phyloP scores from a whole-genome alignment of 331 rosid species.

The Cydonia oblonga region DNA sequence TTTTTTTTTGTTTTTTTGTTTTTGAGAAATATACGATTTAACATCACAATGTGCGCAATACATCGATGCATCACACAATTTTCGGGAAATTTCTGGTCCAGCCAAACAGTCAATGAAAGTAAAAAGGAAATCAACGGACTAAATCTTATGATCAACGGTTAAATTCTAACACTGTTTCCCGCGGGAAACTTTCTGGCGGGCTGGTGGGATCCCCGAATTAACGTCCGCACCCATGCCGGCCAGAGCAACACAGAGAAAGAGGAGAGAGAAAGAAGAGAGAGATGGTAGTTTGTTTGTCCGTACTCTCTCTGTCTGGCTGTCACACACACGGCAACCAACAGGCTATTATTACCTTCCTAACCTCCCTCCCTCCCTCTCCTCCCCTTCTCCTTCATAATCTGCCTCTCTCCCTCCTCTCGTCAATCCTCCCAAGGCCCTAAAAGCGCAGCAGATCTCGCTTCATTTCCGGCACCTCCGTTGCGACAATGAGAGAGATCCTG shows the following conservation, averaged over 20 bases:
- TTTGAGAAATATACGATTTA: no score
- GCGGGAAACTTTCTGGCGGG: background rate
- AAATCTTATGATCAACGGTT: background rate
- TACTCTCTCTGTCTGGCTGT: constrained; percentile 6
- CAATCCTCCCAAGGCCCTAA: background rate
- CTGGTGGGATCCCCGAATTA: background rate
- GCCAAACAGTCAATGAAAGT: background rate
- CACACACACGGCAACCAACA: background rate
- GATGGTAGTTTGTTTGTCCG: constrained; percentile 13
- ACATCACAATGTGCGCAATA: no score
- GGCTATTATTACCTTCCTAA: constrained; percentile 14
- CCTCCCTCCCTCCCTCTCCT: background rate
- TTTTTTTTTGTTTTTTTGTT: no score
- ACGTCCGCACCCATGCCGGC: background rate
- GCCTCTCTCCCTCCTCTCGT: background rate
- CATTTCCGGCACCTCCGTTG: background rate
- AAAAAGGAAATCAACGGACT: background rate
- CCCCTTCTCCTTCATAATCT: background rate
- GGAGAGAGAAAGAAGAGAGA: background rate
- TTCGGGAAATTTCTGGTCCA: background rate
- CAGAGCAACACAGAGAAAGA: background rate
- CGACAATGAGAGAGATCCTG: constrained; percentile 64
- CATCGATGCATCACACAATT: background rate
- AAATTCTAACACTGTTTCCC: background rate
- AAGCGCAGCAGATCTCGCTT: background rate